phyloP scores from a whole-genome alignment of 306 rosid genomes.

The Lathyrus oleraceus region DNA sequence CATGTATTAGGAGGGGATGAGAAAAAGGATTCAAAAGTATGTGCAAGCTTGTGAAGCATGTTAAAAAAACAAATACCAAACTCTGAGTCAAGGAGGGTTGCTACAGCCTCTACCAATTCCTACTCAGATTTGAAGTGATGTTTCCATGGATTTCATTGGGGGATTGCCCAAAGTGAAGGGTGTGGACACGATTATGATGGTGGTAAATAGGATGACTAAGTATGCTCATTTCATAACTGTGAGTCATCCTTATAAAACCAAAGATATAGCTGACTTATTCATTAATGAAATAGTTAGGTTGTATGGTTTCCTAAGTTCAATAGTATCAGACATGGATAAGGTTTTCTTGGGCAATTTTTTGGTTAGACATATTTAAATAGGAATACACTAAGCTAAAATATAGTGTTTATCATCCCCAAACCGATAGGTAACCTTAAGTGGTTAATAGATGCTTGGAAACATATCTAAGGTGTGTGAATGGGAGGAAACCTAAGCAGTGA shows the following conservation, averaged over 20 bases:
- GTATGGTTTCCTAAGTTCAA: neutral
- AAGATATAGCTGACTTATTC: neutral
- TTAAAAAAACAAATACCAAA: too few relatives aligned
- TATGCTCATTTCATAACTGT: neutral
- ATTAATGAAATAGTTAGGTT: neutral
- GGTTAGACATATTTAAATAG: neutral
- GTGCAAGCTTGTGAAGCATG: too few relatives aligned
- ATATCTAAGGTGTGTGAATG: too few relatives aligned
- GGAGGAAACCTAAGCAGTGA: too few relatives aligned
- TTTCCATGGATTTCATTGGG: neutral
- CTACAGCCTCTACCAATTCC: too few relatives aligned
- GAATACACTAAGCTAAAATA: too few relatives aligned
- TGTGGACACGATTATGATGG: neutral
- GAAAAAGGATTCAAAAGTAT: too few relatives aligned
- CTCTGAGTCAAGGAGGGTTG: too few relatives aligned
- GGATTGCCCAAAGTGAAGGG: neutral
- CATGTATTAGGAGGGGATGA: too few relatives aligned
- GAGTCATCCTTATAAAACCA: neutral
- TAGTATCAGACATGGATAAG: neutral
- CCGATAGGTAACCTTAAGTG: neutral
- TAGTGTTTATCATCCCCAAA: too few relatives aligned
- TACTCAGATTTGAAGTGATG: neutral
- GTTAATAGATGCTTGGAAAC: too few relatives aligned
- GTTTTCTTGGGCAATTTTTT: neutral
- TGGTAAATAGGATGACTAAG: neutral